A percentile compares a stretch with the other conserved stretches of the same genome.
These are phyloP conservation scores for Pulveroboletus frians DNA, from an alignment of 768 basidiomycete genomes.

Conservation along the genomic window DNA sequence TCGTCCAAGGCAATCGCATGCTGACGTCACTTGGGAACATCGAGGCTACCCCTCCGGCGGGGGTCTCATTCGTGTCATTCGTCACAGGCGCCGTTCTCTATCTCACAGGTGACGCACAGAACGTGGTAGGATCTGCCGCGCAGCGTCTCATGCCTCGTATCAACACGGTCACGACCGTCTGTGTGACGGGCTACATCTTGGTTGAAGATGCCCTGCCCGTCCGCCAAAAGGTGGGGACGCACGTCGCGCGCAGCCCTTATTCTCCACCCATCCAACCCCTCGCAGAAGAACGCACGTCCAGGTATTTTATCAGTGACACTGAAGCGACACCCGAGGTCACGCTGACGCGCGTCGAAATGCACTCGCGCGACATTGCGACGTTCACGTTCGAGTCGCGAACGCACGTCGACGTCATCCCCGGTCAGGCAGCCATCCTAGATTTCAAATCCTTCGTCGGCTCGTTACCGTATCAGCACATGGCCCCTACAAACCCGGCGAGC, in stretches of 20 bases:
- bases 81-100: slow-evolving; percentile 56
- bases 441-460: slow-evolving; percentile 48
- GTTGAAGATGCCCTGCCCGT: slow-evolving; percentile 53
- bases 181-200: slow-evolving; percentile 48
- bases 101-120: slow-evolving; percentile 54
- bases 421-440: slow-evolving; percentile 54
- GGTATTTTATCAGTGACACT: slow-evolving; percentile 27
- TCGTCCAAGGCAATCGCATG: slow-evolving; percentile 48
- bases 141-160: slow-evolving; percentile 53
- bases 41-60: slow-evolving; percentile 52
- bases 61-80: slow-evolving; percentile 52
- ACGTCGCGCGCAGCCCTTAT: slow-evolving; percentile 42
- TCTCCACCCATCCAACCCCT: slow-evolving; percentile 56
- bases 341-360: slow-evolving; percentile 39
- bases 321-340: slow-evolving; percentile 15
- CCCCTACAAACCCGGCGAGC: slow-evolving; percentile 40
- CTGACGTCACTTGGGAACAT: slow-evolving; percentile 64
- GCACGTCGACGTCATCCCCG: slow-evolving; percentile 35
- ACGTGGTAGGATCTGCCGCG: slow-evolving; percentile 38
- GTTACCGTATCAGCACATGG: slow-evolving; percentile 51
- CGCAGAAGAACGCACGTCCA: slow-evolving; percentile 40
- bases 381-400: slow-evolving; percentile 44
- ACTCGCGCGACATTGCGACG: slow-evolving; percentile 46
- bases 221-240: slow-evolving; percentile 38
- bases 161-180: slow-evolving; percentile 45